Percentiles rank a stretch among this genome's conserved stretches.
These are phyloP conservation scores for Erythrophleum fordii DNA, from an alignment of 306 rosid species.

Conservation along the genomic window DNA sequence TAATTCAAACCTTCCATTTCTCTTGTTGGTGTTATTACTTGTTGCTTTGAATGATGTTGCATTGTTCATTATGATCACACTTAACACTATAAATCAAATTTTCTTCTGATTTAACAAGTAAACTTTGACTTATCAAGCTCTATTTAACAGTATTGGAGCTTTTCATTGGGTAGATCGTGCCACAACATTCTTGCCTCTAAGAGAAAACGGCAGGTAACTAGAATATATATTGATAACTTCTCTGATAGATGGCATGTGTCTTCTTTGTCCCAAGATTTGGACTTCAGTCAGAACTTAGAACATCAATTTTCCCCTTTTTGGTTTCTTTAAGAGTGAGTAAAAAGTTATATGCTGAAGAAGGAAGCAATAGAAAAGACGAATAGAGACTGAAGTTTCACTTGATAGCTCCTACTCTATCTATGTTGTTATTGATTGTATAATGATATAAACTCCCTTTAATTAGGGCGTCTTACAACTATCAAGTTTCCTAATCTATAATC, in stretches of 20 bases:
- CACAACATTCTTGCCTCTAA: conserved; percentile 60
- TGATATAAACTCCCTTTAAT: neutral
- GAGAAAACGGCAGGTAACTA: conserved; percentile 60
- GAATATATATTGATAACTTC: conserved; percentile 24
- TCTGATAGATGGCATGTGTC: conserved; percentile 9
- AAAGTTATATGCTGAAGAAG: conserved; percentile 2
- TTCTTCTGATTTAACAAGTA: conserved; percentile 28
- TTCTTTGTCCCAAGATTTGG: conserved; percentile 6
- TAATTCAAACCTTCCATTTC: conserved; percentile 10
- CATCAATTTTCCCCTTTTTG: neutral
- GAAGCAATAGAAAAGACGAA: conserved; percentile 10
- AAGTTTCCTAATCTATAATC: neutral
- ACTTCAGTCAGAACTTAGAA: conserved; percentile 1
- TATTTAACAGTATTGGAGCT: conserved; percentile 80
- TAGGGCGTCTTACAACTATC: neutral
- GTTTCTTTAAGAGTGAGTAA: conserved; percentile 20
- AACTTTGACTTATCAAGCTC: conserved; percentile 31
- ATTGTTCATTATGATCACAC: conserved; percentile 5
- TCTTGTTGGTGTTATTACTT: conserved; percentile 18
- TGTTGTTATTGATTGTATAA: neutral
- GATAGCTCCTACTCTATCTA: neutral
- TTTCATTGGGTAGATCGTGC: conserved; percentile 94
- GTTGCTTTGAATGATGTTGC: conserved; percentile 20
- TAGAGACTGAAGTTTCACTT: conserved; percentile 24
- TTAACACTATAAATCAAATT: neutral